Base-by-base conservation (phyloP, 495 filamentous ascomycete genomes). In the Aspergillus leporis region DNA sequence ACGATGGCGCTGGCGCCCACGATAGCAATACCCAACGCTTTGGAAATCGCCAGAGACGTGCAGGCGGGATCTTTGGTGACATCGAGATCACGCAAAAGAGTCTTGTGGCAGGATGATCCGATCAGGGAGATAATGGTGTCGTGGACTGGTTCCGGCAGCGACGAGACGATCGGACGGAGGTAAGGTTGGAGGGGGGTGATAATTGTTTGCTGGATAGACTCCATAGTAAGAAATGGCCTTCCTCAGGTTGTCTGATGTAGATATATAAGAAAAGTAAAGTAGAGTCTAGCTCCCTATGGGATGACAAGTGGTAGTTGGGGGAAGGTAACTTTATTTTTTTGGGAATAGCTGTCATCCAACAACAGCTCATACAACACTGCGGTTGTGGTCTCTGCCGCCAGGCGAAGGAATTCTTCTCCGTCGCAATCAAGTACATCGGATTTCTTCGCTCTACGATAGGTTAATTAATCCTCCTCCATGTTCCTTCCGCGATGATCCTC, bases 21-120 rank as follows among this genome's bases (percentile, higher is more conserved):
- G 74, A 98, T 98, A 70, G 85, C 93, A 58, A 97, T 86, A 43
- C 94, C 94, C 48, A 98, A 87, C 13, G 80, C 90, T 76, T 98
- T 98, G 64, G 90, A 95, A 64, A 97, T 85, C 51, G 85, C 90
- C 28, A 97, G 87, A 61, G 92, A 90, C 53, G 94, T 77, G 80
- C 94, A 98, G 51, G 81, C 83, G 5, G 82, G 75, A 31, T 85
- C 78, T 54, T 88, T 77, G 66, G 83, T 79, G 43, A 87, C 79
- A 75, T 95, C 87, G 69, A 98, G 78, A 61, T 94, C 85, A 60
- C 91, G 84, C 46, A 98, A 72, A 43, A 98, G 83, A 16, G 83
- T 80, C 68, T 85, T 85, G 84, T 98, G 94, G 83, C 94, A 98
- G 61, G 75, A 66, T 1, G 87, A 81, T 61, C 92, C 92, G 69